A percentile compares a stretch with the other conserved stretches of the same genome.
Evolutionary conservation across 106 monocot species (phyloP).

Genomic region (Apostasia ramifera): DNA sequence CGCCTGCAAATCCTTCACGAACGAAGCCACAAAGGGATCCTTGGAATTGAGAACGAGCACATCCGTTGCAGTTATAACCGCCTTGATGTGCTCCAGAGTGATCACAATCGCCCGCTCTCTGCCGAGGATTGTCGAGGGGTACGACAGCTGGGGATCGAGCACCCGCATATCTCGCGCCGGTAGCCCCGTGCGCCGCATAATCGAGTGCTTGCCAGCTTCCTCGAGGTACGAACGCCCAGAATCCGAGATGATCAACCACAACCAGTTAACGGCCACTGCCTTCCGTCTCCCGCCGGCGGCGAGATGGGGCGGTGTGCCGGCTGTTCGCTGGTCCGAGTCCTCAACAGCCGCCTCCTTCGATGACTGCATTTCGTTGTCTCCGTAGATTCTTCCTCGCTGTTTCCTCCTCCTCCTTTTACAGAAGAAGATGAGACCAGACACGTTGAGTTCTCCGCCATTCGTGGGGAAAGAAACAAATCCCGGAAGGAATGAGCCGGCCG

Average conservation of each 20-base stretch:
- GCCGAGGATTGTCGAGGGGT: conserved; percentile 56
- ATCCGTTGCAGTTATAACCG: conserved; percentile 47
- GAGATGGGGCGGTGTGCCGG: neutral
- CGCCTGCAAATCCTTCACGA: conserved; percentile 29
- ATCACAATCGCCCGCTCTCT: conserved; percentile 59
- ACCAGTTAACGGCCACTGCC: conserved; percentile 14
- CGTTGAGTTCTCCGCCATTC: too few species aligned
- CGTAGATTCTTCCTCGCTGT: neutral
- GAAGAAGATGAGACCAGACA: too few species aligned
- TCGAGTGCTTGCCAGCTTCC: conserved; percentile 52
- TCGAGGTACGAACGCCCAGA: conserved; percentile 25
- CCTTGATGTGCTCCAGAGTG: conserved; percentile 56
- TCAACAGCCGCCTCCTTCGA: conserved; percentile 4
- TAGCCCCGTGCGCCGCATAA: conserved; percentile 46
- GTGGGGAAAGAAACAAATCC: too few species aligned
- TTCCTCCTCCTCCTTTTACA: neutral
- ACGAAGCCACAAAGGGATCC: conserved; percentile 30
- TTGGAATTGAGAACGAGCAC: conserved; percentile 41
- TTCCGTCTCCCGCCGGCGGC: conserved; percentile 16
- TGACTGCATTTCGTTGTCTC: conserved; percentile 1
- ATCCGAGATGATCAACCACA: conserved; percentile 43
- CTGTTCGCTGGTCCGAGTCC: neutral
- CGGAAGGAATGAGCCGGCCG: too few species aligned
- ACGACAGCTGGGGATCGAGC: conserved; percentile 51
- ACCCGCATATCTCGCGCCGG: conserved; percentile 48